Conservation (phyloP, 2,329 filamentous ascomycete genomes). For the Macroventuria anomochaeta region DNA sequence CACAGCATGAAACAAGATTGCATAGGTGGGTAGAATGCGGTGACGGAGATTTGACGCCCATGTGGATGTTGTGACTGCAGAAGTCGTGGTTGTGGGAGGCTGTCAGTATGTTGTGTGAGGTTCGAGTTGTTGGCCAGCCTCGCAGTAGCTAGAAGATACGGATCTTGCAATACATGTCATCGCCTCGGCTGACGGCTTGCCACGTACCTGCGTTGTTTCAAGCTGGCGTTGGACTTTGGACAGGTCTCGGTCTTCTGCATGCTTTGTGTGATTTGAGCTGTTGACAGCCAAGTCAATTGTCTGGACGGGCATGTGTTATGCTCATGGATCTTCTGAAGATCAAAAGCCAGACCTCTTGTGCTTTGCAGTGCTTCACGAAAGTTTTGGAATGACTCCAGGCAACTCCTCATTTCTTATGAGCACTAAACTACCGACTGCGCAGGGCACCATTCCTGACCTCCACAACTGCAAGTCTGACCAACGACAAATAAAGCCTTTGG, state of each 20-base stretch:
- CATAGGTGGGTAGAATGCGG: conserved; percentile 3
- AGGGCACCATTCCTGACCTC: too few relatives aligned
- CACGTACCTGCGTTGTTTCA: neutral
- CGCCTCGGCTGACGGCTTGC: neutral
- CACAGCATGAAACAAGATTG: conserved; percentile 1
- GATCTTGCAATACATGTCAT: neutral
- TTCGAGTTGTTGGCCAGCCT: neutral
- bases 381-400: too few relatives aligned
- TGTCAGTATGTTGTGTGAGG: neutral
- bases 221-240: neutral
- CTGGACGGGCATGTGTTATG: too few relatives aligned
- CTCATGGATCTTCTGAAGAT: too few relatives aligned
- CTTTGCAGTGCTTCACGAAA: too few relatives aligned
- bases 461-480: too few relatives aligned
- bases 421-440: too few relatives aligned
- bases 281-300: too few relatives aligned
- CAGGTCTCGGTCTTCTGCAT: neutral
- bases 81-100: neutral
- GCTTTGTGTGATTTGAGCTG: neutral
- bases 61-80: conserved; percentile 9
- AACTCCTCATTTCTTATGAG: too few relatives aligned
- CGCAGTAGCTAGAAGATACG: neutral
- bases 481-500: too few relatives aligned
- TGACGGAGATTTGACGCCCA: conserved; percentile 13
- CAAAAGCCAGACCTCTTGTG: too few relatives aligned